Base-by-base conservation (phyloP, 2,329 filamentous ascomycete genomes). In the Fusarium chuoi region DNA sequence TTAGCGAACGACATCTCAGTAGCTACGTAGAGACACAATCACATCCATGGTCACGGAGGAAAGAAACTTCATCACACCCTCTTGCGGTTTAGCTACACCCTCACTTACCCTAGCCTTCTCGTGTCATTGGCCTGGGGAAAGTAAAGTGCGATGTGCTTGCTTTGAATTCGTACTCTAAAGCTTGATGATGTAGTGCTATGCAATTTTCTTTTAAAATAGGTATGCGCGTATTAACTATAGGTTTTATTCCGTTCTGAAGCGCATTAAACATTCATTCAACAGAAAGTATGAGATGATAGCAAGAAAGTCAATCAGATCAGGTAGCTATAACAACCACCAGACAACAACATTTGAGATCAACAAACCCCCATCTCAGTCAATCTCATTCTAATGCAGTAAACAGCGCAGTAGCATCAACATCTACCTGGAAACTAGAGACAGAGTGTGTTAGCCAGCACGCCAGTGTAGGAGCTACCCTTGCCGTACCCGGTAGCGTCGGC, bases 401-500 rank as follows among this genome's bases (percentile, higher is more conserved):
- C 61, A 73, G 58, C 68, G 62, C 75, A 78, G 66, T 71, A 58
- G 65, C 58, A 74, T 68, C 66, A 56, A 51, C 66, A 41, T 58
- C 70, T 62, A 62, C 67, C 62, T 44, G 28, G n/a, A 45, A 45
- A 62, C 67, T 73, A 74, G 39, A 52, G 48, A 71, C 67, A 45
- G 64, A 74, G 20, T 45, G 39, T 68, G 42, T 36, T 69, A 76
- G 70, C 60, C 52, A 78, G 73, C 66, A 77, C 67, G 73, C 73
- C 73, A 75, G 73, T 51, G 65, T 56, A 64, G 49, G 65, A 67
- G 63, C 70, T 73, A 66, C 70, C 70, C 74, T 76, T 77, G 74
- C 77, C 74, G 58, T 77, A 64, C 70, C 62, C 66, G 58, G 73
- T 78, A 77, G 75, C 75, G 74, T 77, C 74, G 75, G 73, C 59